Percentiles rank a stretch among this genome's conserved stretches.
Conservation (phyloP, 495 filamentous ascomycete species). For the Gamarada debralockiae region DNA sequence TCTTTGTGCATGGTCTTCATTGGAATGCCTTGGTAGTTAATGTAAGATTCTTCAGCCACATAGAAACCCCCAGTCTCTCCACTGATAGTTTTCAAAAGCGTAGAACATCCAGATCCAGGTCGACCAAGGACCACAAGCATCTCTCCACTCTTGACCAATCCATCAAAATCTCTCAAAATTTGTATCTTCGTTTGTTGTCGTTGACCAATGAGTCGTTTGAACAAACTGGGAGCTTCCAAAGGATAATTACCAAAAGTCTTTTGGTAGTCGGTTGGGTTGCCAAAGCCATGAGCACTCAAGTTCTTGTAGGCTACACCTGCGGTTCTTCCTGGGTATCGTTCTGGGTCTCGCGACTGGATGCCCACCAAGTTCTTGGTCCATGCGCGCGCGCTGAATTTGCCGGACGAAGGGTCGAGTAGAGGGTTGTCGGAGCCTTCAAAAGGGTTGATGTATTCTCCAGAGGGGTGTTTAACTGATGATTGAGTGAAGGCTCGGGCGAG, state of each 20-base stretch:
- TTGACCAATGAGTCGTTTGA: constrained; percentile 36
- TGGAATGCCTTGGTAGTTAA: constrained; percentile 70
- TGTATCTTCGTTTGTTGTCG: constrained; percentile 59
- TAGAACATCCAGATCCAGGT: constrained; percentile 75
- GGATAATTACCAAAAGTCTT: constrained; percentile 67
- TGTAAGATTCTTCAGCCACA: constrained; percentile 57
- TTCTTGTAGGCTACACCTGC: constrained; percentile 47
- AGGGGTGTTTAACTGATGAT: constrained; percentile 12
- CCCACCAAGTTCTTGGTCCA: constrained; percentile 54
- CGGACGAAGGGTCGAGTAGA: constrained; percentile 39
- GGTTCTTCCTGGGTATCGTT: constrained; percentile 43
- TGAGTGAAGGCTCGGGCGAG: constrained; percentile 22
- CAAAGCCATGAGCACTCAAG: constrained; percentile 74
- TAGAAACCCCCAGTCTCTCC: constrained; percentile 73
- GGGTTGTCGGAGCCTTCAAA: constrained; percentile 20
- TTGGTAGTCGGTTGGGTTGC: constrained; percentile 74
- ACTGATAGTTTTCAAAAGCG: constrained; percentile 74
- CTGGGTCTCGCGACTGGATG: constrained; percentile 34
- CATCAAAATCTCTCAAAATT: constrained; percentile 75
- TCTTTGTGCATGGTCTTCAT: constrained; percentile 59
- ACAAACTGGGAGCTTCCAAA: constrained; percentile 45
- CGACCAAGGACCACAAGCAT: constrained; percentile 78
- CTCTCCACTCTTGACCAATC: constrained; percentile 70
- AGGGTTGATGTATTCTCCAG: constrained; percentile 20
- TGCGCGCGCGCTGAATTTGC: constrained; percentile 46